Conservation (phyloP, 108 stramenopile species). For the Cyclotella kingstonii region DNA sequence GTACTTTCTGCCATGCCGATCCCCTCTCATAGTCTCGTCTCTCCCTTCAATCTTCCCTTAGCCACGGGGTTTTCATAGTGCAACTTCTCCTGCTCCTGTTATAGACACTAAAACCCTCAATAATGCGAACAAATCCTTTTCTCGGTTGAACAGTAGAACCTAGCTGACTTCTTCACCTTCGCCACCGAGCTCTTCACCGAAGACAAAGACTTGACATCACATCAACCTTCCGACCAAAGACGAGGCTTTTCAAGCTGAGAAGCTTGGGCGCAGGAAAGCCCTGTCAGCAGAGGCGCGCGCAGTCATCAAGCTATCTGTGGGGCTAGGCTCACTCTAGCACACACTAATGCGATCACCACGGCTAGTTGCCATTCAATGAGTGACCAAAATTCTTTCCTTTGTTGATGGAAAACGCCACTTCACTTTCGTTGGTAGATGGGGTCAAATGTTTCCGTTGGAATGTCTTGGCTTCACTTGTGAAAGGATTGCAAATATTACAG, state of each 20-base stretch:
- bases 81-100: no score
- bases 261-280: slow-evolving; percentile 67
- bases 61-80: no score
- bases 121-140: slow-evolving; percentile 38
- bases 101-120: slow-evolving; percentile 32
- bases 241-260: slow-evolving; percentile 55
- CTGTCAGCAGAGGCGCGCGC: slow-evolving; percentile 48
- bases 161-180: slow-evolving; percentile 57
- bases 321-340: slow-evolving; percentile 75
- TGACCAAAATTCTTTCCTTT: slow-evolving; percentile 84
- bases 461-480: slow-evolving; percentile 96
- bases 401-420: slow-evolving; percentile 75
- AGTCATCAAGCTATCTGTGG: slow-evolving; percentile 59
- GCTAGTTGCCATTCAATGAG: slow-evolving; percentile 77
- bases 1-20: no score
- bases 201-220: slow-evolving; percentile 53
- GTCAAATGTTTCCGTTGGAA: slow-evolving; percentile 88
- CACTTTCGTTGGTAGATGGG: slow-evolving; percentile 44
- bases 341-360: slow-evolving; percentile 81
- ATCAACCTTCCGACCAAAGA: slow-evolving; percentile 84
- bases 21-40: no score
- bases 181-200: slow-evolving; percentile 66
- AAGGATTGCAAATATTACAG: slow-evolving; percentile 50
- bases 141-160: slow-evolving; percentile 40
- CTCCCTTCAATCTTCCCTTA: no score